Percentiles rank a stretch among this genome's conserved stretches.
Evolutionary conservation across 208 protist species (phyloP).

Genomic region (Endotrypanum monterogeii): DNA sequence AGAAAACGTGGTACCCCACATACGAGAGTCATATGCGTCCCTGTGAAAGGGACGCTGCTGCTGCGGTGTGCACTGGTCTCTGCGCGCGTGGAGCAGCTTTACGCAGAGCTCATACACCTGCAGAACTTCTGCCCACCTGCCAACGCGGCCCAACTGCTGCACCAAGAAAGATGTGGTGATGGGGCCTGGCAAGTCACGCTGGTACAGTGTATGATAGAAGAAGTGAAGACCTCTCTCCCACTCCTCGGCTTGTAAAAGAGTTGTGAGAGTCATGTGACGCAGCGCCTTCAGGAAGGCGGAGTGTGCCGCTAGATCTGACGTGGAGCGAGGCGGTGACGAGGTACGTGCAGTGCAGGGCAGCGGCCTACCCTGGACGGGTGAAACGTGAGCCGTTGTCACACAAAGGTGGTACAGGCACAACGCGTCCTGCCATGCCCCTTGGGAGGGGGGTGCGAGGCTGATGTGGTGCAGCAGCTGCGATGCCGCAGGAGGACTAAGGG

Average conservation of each 20-base stretch:
- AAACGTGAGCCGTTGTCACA: conserved; percentile 7
- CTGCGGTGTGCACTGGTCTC: not conserved
- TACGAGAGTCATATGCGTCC: not conserved
- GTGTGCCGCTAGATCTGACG: not conserved
- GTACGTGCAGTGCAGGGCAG: not conserved
- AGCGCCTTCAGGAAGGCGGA: conserved; percentile 31
- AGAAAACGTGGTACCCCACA: conserved; percentile 63
- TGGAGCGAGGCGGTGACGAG: not conserved
- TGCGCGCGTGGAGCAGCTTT: conserved; percentile 31
- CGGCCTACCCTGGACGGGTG: not conserved
- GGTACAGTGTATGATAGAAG: conserved; percentile 55
- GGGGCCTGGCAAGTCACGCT: conserved; percentile 46
- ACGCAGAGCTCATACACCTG: conserved; percentile 51
- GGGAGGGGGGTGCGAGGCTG: conserved; percentile 26
- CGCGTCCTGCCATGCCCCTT: conserved; percentile 24
- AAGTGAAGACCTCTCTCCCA: conserved; percentile 53
- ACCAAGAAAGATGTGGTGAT: conserved; percentile 50
- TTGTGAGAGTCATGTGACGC: conserved; percentile 43
- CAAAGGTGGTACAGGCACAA: conserved; percentile 26
- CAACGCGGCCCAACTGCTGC: conserved; percentile 38
- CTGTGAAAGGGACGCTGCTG: not conserved
- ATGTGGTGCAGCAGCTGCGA: conserved; percentile 30
- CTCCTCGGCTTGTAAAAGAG: conserved; percentile 33
- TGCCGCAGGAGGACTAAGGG: conserved; percentile 17
- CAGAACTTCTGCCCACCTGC: conserved; percentile 31